phyloP scores from a whole-genome alignment of 2,329 filamentous ascomycete genomes.

The Arachnomyces sp. region DNA sequence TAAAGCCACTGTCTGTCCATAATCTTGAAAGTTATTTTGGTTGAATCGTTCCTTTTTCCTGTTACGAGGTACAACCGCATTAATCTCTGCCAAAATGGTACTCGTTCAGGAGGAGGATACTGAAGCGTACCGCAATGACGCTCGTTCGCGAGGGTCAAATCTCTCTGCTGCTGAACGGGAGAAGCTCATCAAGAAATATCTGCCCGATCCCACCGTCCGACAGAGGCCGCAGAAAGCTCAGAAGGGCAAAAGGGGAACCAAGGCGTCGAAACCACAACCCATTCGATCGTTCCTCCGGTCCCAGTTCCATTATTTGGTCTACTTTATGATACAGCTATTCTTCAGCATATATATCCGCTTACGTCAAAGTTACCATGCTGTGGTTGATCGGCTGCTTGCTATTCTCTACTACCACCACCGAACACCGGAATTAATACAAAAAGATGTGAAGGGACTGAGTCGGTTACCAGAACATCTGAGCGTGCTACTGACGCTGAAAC shows the following conservation, averaged over 20 bases:
- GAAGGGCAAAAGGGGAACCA: slow-evolving; percentile 13
- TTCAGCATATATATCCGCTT: slow-evolving; percentile 85
- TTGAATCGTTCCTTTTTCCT: too few species aligned
- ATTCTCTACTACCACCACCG: slow-evolving; percentile 92
- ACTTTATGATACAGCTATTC: slow-evolving; percentile 55
- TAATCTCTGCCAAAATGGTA: slow-evolving; percentile 21
- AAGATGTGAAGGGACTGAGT: slow-evolving; percentile 68
- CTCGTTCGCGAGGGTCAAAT: slow-evolving; percentile 31
- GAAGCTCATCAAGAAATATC: slow-evolving; percentile 44
- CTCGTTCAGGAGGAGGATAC: slow-evolving; percentile 20
- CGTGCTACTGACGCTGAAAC: slow-evolving; percentile 68
- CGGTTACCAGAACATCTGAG: slow-evolving; percentile 80
- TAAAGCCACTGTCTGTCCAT: too few species aligned
- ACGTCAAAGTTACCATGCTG: slow-evolving; percentile 69
- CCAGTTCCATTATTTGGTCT: slow-evolving; percentile 37
- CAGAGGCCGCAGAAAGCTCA: slow-evolving; percentile 10
- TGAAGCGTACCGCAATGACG: slow-evolving; percentile 32
- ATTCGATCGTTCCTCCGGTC: slow-evolving; percentile 39
- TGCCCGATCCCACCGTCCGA: slow-evolving; percentile 39
- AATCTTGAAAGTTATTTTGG: too few species aligned
- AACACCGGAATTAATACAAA: slow-evolving; percentile 83
- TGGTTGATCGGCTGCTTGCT: slow-evolving; percentile 69
- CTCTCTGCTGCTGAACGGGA: slow-evolving; percentile 44
- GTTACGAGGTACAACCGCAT: background rate
- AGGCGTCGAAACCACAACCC: slow-evolving; percentile 23